phyloP scores from a whole-genome alignment of 2,329 filamentous ascomycete genomes.

The Aphanoascus verrucosus region DNA sequence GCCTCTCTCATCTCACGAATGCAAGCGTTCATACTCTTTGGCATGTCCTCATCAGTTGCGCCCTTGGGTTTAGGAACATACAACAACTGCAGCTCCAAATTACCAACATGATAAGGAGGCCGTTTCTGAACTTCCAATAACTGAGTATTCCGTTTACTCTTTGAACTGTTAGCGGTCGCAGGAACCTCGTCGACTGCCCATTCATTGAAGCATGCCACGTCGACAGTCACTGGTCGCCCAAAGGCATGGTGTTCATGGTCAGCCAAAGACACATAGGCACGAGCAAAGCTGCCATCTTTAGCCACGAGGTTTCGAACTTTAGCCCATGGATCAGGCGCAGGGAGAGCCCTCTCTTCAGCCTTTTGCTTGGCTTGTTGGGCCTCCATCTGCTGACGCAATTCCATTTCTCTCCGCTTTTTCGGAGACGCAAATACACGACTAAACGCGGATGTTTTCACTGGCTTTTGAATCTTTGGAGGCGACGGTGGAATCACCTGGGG shows the following conservation, averaged over 20 bases:
- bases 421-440: slow-evolving; percentile 87
- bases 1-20: slow-evolving; percentile 87
- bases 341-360: slow-evolving; percentile 53
- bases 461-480: slow-evolving; percentile 53
- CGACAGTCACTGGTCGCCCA: slow-evolving; percentile 74
- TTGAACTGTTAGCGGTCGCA: slow-evolving; percentile 61
- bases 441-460: slow-evolving; percentile 74
- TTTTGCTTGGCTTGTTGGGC: slow-evolving; percentile 60
- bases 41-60: slow-evolving; percentile 86
- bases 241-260: slow-evolving; percentile 84
- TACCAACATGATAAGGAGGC: slow-evolving; percentile 93
- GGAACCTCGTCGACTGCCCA: slow-evolving; percentile 77
- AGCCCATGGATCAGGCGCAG: slow-evolving; percentile 56
- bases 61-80: slow-evolving; percentile 90
- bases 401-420: slow-evolving; percentile 92
- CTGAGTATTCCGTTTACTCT: slow-evolving; percentile 74
- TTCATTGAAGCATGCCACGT: slow-evolving; percentile 95
- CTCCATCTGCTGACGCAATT: slow-evolving; percentile 71
- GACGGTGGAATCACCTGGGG: slow-evolving; percentile 36
- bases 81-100: slow-evolving; percentile 83
- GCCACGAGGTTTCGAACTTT: slow-evolving; percentile 76
- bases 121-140: slow-evolving; percentile 49
- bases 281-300: slow-evolving; percentile 85
- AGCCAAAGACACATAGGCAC: slow-evolving; percentile 85
- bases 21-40: slow-evolving; percentile 97